Conservation (phyloP, 345 rosid species). For the Carallia pectinifolia region DNA sequence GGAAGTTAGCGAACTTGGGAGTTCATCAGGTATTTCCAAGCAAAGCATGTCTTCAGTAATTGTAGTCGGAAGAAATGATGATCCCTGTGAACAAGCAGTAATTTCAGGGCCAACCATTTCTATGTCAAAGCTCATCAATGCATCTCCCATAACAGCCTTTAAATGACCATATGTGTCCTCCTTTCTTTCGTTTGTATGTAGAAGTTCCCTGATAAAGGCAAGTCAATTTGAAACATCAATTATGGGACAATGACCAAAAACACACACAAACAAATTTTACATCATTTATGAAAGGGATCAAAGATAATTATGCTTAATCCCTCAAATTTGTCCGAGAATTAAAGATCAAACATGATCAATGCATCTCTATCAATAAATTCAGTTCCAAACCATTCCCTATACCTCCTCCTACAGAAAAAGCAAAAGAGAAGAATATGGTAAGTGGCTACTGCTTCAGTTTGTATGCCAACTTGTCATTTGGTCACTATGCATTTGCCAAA, state of each 20-base stretch:
- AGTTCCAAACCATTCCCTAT: background rate
- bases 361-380: background rate
- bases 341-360: background rate
- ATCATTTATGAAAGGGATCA: background rate
- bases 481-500: background rate
- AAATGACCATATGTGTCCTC: constrained; percentile 51
- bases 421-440: background rate
- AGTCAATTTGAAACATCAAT: background rate
- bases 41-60: constrained; percentile 57
- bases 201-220: constrained; percentile 59
- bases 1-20: constrained; percentile 37
- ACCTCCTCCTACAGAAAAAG: background rate
- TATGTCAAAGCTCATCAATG: constrained; percentile 71
- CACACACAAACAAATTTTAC: background rate
- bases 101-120: constrained; percentile 72
- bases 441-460: background rate
- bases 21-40: constrained; percentile 38
- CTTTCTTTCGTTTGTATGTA: constrained; percentile 68
- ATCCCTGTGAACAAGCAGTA: constrained; percentile 60
- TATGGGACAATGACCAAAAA: constrained; percentile 1
- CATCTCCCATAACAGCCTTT: constrained; percentile 48
- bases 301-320: background rate
- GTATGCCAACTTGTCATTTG: background rate
- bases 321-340: background rate
- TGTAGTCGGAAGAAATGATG: constrained; percentile 60